These are phyloP conservation scores for Pseudogymnoascus verrucosus DNA, from an alignment of 2,329 filamentous ascomycete genomes.

Conservation along the genomic window DNA sequence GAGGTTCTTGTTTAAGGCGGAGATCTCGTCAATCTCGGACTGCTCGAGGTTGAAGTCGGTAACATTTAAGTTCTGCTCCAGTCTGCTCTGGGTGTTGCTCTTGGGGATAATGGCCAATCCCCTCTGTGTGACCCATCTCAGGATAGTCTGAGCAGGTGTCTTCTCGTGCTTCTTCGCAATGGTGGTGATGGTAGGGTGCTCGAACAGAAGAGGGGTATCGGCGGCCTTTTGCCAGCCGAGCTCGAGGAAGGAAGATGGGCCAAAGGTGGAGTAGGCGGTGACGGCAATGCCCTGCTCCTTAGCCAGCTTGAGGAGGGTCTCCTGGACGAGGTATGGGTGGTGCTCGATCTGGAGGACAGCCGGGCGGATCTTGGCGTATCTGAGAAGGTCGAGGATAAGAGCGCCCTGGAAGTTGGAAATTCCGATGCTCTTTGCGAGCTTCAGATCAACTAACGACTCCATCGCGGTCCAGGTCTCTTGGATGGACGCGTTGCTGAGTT, in stretches of 20 bases:
- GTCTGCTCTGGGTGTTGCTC: constrained; percentile 49
- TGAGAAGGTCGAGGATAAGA: constrained; percentile 70
- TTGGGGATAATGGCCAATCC: constrained; percentile 77
- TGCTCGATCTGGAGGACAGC: constrained; percentile 82
- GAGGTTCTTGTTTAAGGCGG: constrained; percentile 54
- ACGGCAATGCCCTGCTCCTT: constrained; percentile 63
- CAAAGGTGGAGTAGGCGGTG: constrained; percentile 80
- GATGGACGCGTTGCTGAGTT: constrained; percentile 60
- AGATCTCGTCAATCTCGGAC: constrained; percentile 60
- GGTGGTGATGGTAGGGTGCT: constrained; percentile 55
- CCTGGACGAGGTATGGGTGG: constrained; percentile 80
- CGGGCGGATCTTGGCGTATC: constrained; percentile 66
- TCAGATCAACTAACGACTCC: constrained; percentile 63
- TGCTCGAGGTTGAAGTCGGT: constrained; percentile 57
- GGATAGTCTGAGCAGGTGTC: constrained; percentile 70
- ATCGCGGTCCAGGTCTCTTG: constrained; percentile 78
- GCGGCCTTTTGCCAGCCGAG: constrained; percentile 63
- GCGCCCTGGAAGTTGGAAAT: constrained; percentile 77
- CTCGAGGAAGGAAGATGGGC: constrained; percentile 70
- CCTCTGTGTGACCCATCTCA: constrained; percentile 82
- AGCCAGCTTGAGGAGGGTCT: constrained; percentile 60
- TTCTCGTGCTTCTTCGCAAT: constrained; percentile 64
- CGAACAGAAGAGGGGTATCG: constrained; percentile 60
- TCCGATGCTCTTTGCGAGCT: constrained; percentile 66
- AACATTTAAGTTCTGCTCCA: constrained; percentile 61